Evolutionary conservation across 805 yeast genomes (phyloP), one percentile per base, ranked within the genome.

Genomic region (Candida ipomoeae): DNA sequence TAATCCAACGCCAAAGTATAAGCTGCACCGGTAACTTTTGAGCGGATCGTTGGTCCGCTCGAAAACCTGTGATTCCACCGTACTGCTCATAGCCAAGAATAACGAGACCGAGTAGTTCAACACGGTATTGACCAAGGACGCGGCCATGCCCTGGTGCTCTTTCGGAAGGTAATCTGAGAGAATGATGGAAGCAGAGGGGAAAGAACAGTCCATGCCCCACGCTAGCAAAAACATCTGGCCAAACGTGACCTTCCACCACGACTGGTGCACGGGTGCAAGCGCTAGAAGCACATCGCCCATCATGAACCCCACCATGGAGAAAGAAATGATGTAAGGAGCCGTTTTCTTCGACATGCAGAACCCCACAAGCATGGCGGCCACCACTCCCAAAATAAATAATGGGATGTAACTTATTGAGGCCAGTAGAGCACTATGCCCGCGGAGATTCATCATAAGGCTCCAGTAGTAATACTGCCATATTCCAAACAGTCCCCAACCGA

Each of bases 401-500:
- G 53, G 82, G 60, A 58, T 66, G 67, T 57, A 84, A 40, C 52
- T 83, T 69, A 46, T 74, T 48, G 57, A 62, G 1, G 64, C 65
- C 21, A 46, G 42, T 15, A 70, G 66, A 2, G 75, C 63, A 18
- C 70, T 58, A 51, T 78, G 75, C 8, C 70, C 61, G n/a, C 84
- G 72, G 26, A 85, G 59, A 48, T 80, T 78, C 48, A 79, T 58
- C 31, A 78, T 57, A 44, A 81, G 74, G 26, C 75, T 71, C 74
- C 79, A 82, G 52, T 77, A 78, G 64, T 84, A 86, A 59, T 72
- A 85, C n/a, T 83, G 70, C 83, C 87, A 85, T 26, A 85, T 72
- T 2, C 92, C 90, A 67, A 86, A 87, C 17, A 87, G 77, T 1
- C 88, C 84, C 94, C 94, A 87, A 0, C 92, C 92, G 5, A 81